phyloP scores from a whole-genome alignment of 78 protist genomes.

The Dictyostelium brefeldianum region DNA sequence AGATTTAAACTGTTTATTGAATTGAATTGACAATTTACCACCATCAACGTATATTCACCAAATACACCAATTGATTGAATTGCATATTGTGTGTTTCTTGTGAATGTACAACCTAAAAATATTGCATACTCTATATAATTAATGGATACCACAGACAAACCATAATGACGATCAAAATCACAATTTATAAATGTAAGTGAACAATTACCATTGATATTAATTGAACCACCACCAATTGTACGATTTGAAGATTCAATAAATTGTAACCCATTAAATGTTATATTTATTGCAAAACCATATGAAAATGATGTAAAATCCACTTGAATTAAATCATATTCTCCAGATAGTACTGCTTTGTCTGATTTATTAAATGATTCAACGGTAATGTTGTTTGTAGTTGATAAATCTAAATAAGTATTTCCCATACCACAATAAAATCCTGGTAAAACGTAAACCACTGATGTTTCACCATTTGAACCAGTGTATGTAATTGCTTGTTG shows the following conservation, averaged over 20 bases:
- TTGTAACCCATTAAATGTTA: not conserved
- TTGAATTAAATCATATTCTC: not conserved
- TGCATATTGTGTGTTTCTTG: not conserved
- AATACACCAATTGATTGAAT: slow-evolving; percentile 11
- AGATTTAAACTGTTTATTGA: not conserved
- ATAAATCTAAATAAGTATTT: slow-evolving; percentile 11
- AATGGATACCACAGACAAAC: not conserved
- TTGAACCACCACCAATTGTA: not conserved
- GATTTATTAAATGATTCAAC: not conserved
- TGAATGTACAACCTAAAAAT: not conserved
- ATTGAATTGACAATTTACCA: not conserved
- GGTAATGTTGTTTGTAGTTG: not conserved
- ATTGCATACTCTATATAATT: not conserved
- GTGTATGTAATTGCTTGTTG: slow-evolving; percentile 29
- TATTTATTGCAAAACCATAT: not conserved
- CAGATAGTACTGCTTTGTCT: not conserved
- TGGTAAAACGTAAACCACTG: slow-evolving; percentile 9
- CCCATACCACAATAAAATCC: slow-evolving; percentile 71
- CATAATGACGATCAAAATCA: not conserved
- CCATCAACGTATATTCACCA: not conserved
- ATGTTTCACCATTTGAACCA: no score
- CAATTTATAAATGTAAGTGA: not conserved
- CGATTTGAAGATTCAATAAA: not conserved
- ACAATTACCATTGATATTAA: not conserved
- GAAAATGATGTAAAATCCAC: not conserved